phyloP scores from a whole-genome alignment of 2,329 filamentous ascomycete genomes.

The Monosporascus cannonballus region DNA sequence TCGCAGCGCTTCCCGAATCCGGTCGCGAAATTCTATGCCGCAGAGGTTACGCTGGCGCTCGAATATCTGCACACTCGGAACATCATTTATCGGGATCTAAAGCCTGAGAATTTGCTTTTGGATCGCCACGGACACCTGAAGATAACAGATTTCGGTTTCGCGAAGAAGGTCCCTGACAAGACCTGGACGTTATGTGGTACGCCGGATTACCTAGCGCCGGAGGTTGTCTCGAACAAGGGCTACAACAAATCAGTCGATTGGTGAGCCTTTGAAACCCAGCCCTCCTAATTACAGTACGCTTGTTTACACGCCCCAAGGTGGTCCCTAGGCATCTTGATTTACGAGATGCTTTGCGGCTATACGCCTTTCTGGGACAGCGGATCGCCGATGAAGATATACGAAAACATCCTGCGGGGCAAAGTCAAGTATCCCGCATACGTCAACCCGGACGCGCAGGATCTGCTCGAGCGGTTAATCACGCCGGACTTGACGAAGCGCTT shows the following conservation, averaged over 20 bases:
- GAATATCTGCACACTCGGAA: constrained; percentile 93
- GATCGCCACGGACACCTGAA: constrained; percentile 93
- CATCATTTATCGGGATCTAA: constrained; percentile 96
- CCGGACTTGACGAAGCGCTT: constrained; percentile 90
- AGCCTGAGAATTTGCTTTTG: constrained; percentile 87
- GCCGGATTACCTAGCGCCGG: constrained; percentile 92
- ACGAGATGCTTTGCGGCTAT: constrained; percentile 98
- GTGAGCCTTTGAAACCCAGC: constrained; percentile 47
- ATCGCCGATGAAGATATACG: constrained; percentile 98
- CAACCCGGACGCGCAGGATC: constrained; percentile 86
- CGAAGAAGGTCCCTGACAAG: constrained; percentile 96
- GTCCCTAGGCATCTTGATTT: constrained; percentile 96
- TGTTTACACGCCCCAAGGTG: constrained; percentile 55
- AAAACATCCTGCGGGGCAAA: constrained; percentile 93
- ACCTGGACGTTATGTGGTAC: constrained; percentile 98
- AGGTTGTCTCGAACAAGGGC: constrained; percentile 98
- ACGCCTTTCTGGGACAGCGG: constrained; percentile 99
- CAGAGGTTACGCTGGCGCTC: constrained; percentile 89
- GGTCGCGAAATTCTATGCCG: constrained; percentile 98
- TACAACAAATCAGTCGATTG: constrained; percentile 99
- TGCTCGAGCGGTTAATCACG: constrained; percentile 89
- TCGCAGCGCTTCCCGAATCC: constrained; percentile 91
- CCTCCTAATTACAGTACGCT: neutral
- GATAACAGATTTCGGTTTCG: constrained; percentile 98
- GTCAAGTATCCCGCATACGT: constrained; percentile 98